Base-by-base conservation (phyloP, 352 stramenopile species). In the Thalassiosira livingstoniorum region DNA sequence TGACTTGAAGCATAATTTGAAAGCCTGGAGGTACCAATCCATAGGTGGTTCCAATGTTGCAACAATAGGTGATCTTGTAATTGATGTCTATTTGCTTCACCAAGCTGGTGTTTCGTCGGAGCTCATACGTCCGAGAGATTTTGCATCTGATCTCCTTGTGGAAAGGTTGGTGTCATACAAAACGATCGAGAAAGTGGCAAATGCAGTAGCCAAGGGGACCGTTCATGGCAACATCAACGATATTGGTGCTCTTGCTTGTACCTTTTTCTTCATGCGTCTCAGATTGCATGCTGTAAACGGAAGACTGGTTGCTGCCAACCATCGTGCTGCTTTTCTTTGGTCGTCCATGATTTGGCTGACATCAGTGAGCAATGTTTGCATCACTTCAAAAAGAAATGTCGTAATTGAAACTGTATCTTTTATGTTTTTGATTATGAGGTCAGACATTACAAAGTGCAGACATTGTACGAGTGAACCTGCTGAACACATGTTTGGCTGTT, bases 141-240 rank as follows among this genome's bases (percentile, higher is more conserved):
- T 58, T 45, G 47, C 31, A 31, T 39, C 31, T n/a, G 25, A 43
- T 31, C 25, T 39, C 7, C 31, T 54, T 45, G 39, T 34, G 31
- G 7, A 51, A 23, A 54, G 5, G 77, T 75, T 88, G 82, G 54
- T 88, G 74, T 66, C 88, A 71, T 55, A 88, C 86, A 76, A 88
- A 78, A 68, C 23, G 85, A 35, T 55, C 74, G 78, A 61, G 87
- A 89, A n/a, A 79, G 78, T 54, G 70, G 75, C 53, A 76, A 71
- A 37, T 89, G 82, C 25, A 86, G 54, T 75, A 57, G 3, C 15
- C 53, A 37, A 51, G 37, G 34, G 5, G 4, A 47, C 58, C 29
- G 37, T 27, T 4, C 34, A 25, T 53, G 32, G 27, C 5, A 54
- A 25, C 10, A 29, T 32, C 61, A 25, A 29, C 21, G 29, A 75